Percentiles rank a stretch among this genome's conserved stretches.
Conservation (phyloP, 2,329 filamentous ascomycete species). For the Hymenoscyphus scutula region DNA sequence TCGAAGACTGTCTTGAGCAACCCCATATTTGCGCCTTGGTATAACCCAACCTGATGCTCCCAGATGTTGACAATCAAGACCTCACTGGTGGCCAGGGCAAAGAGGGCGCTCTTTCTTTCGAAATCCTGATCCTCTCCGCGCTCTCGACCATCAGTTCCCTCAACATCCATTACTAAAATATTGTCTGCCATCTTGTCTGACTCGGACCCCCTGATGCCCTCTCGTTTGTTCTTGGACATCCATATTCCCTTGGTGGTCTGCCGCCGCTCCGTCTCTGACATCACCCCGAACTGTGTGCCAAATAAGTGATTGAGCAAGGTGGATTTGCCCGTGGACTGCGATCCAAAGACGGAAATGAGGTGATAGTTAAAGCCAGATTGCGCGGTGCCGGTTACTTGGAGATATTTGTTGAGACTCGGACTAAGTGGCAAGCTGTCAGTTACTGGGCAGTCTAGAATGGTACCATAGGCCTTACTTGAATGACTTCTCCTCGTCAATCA, state of each 20-base stretch:
- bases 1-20: slow-evolving; percentile 98
- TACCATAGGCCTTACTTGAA: slow-evolving; percentile 71
- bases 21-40: slow-evolving; percentile 99
- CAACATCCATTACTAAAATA: slow-evolving; percentile 98
- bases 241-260: slow-evolving; percentile 99
- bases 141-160: slow-evolving; percentile 94
- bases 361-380: slow-evolving; percentile 98
- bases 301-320: slow-evolving; percentile 95
- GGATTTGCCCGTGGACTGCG: slow-evolving; percentile 97
- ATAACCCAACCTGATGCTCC: slow-evolving; percentile 97
- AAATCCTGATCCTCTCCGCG: slow-evolving; percentile 98
- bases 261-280: slow-evolving; percentile 89
- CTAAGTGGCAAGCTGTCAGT: slow-evolving; percentile 45
- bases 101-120: slow-evolving; percentile 95
- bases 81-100: slow-evolving; percentile 95
- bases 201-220: slow-evolving; percentile 46
- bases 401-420: slow-evolving; percentile 75
- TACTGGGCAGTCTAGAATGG: slow-evolving; percentile 3
- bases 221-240: slow-evolving; percentile 93
- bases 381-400: slow-evolving; percentile 75
- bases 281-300: slow-evolving; percentile 93
- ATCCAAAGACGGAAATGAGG: slow-evolving; percentile 97
- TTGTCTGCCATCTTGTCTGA: slow-evolving; percentile 82
- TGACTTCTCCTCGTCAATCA: slow-evolving; percentile 92
- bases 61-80: slow-evolving; percentile 98